Base-by-base conservation (phyloP, 1,139 yeast species). In the Candida labiduridarum region DNA sequence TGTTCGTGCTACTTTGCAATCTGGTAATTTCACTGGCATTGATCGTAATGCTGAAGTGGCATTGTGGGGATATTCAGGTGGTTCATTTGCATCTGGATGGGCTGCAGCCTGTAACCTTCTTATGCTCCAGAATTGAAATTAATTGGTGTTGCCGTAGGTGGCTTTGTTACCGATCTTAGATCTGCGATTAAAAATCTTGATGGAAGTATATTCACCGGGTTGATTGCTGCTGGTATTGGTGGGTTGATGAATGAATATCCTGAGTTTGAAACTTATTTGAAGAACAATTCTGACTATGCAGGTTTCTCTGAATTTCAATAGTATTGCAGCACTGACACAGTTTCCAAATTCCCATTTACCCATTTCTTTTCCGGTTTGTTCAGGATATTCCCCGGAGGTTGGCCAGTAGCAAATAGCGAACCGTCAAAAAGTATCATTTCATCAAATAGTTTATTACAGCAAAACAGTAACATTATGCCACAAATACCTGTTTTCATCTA, bases 21-120 rank as follows among this genome's bases (percentile, higher is more conserved):
- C 69, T 2, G 56, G 55, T 0, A 59, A 63, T 42, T 44, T 58
- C 16, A 72, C 78, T 3, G 72, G 74, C 3, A 51, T 73, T 36
- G 49, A 58, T 10, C 11, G 56, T 0, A 57, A 65, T 45, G 73
- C 77, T 4, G 56, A 62, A 44, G 59, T 66, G 1, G 64, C 61
- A 1, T 22, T 68, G 36, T 73, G 74, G 72, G 78, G 79, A 0
- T 74, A 71, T 52, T 70, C 76, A 7, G 79, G 78, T 22, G 78
- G 78, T 0, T 59, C 73, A 1, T 54, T 72, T n/a, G 72, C 78
- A 2, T 55, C 69, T 4, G 66, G 66, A 1, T 73, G 77, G 77
- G 76, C 74, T 6, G 66, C 74, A 1, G 60, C 67, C 53, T 72
- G 34, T 69, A 66, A 45, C 68, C 72, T 1, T 46, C 50, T 0